Evolutionary conservation across 2,329 filamentous ascomycete genomes (phyloP), one percentile per base, ranked within the genome.

Genomic region (Ramularia collo-cygni): DNA sequence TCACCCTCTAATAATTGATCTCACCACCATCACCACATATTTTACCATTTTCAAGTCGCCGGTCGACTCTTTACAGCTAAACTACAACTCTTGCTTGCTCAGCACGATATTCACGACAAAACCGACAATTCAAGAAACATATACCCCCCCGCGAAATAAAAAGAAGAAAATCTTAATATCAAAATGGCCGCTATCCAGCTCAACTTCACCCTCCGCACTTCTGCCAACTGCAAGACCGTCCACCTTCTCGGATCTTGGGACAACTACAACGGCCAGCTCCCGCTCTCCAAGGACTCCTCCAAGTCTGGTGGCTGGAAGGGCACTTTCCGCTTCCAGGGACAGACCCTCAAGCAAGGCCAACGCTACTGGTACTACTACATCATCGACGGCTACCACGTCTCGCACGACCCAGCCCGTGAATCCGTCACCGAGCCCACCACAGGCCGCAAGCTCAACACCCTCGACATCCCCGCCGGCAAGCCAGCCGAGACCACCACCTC

Each of bases 361-460:
- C 83, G 90, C 64, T 96, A 96, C 80, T 98, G 92, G 92, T 98
- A 96, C 81, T 98, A 98, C 80, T 98, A 95, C 77, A 95, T 96
- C 80, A 92, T 96, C 67, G 92, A 98, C 66, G 92, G 92, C 57
- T 95, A 95, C 79, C 89, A 95, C 67, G 83, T 94, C 65, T 89
- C 89, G 47, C 90, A 96, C 76, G 92, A 96, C 71, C 89, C 90
- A 55, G 85, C 85, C 65, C 82, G 88, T 64, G 74, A 84, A 60
- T 90, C 83, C 62, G 93, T 85, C 62, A 83, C 85, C 54, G 92
- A 98, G 75, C 89, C 90, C 63, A 96, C 89, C 65, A 96, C 92
- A 42, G 87, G 89, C 70, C 90, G 92, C 66, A 87, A 89, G 68
- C 77, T 98, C 58, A 98, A 98, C 78, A 86, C 95, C 69, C 86